These are phyloP conservation scores for Cydonia oblonga DNA, from an alignment of 331 rosid genomes.

Conservation along the genomic window DNA sequence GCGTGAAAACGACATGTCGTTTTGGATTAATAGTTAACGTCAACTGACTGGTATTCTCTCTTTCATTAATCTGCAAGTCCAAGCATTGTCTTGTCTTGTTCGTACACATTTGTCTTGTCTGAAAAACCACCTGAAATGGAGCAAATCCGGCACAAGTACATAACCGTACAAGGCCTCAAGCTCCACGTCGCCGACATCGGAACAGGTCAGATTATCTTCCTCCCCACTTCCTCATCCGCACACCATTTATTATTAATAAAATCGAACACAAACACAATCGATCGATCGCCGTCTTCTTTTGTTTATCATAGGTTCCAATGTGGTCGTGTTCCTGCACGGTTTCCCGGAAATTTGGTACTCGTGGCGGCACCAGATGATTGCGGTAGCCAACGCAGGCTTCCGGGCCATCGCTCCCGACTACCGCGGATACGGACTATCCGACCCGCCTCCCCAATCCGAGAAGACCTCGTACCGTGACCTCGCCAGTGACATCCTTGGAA, in stretches of 20 bases:
- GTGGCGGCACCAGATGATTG: constrained; percentile 85
- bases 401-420: constrained; percentile 59
- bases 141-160: constrained; percentile 46
- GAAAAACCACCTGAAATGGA: constrained; percentile 13
- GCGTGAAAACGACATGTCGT: too few species aligned
- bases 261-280: neutral
- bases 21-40: too few species aligned
- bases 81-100: too few species aligned
- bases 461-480: constrained; percentile 26
- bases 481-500: constrained; percentile 35
- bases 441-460: constrained; percentile 33
- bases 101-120: neutral
- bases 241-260: neutral
- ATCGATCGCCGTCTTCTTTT: too few species aligned
- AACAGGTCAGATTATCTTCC: constrained; percentile 25
- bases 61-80: too few species aligned
- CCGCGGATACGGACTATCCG: constrained; percentile 75
- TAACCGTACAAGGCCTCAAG: constrained; percentile 37
- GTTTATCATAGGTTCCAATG: constrained; percentile 37
- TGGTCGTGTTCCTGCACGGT: constrained; percentile 63
- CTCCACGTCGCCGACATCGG: constrained; percentile 66
- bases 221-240: neutral
- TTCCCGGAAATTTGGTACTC: constrained; percentile 92
- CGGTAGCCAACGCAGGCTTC: constrained; percentile 48
- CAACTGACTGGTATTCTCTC: too few species aligned